Percentiles rank a stretch among this genome's conserved stretches.
Conservation (phyloP, 1,284 basidiomycete species). For the Amylostereum areolatum region DNA sequence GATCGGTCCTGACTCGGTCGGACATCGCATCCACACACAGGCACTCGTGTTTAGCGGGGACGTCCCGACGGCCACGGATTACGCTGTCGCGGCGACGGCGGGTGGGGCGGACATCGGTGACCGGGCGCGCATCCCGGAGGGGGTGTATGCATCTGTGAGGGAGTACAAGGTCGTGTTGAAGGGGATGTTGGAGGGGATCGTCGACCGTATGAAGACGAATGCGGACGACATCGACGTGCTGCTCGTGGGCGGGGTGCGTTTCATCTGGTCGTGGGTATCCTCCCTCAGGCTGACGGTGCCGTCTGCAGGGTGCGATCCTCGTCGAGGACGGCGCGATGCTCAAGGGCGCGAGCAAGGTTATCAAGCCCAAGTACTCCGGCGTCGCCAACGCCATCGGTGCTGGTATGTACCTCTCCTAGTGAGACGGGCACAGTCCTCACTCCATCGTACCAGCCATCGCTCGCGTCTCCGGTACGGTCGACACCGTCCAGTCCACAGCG, state of each 20-base stretch:
- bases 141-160: conserved; percentile 20
- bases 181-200: conserved; percentile 40
- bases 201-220: conserved; percentile 51
- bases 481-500: conserved; percentile 3
- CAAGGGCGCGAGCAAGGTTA: conserved; percentile 39
- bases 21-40: conserved; percentile 41
- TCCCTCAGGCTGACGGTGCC: neutral
- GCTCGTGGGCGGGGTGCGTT: conserved; percentile 48
- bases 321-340: conserved; percentile 18
- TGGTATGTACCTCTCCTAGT: conserved; percentile 19
- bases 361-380: conserved; percentile 41
- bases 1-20: conserved; percentile 54
- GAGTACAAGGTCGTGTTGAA: conserved; percentile 34
- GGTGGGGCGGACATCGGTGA: conserved; percentile 33
- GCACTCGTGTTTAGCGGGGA: conserved; percentile 44
- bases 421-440: too few relatives aligned
- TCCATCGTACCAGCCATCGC: conserved; percentile 1
- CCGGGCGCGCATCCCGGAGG: conserved; percentile 21
- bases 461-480: conserved; percentile 7
- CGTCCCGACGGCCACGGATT: conserved; percentile 47
- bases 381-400: conserved; percentile 56
- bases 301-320: neutral
- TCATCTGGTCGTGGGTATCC: conserved; percentile 20
- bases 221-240: conserved; percentile 40
- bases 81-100: conserved; percentile 31